phyloP scores from a whole-genome alignment of 768 basidiomycete genomes.

The Lentinula guzmanii region DNA sequence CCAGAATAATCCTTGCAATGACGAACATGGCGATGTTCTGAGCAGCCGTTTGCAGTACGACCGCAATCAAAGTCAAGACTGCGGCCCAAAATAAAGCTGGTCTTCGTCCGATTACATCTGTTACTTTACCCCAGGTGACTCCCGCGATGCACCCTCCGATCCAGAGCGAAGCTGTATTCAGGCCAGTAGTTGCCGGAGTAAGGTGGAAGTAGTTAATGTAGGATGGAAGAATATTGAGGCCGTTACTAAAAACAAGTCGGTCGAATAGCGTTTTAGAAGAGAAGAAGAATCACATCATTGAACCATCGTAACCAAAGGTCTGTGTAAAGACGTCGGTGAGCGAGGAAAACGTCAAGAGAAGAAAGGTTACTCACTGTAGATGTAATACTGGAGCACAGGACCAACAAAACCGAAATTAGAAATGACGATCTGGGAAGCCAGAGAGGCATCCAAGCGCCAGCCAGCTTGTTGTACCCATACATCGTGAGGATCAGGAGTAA shows the following conservation, averaged over 20 bases:
- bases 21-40: constrained; percentile 19
- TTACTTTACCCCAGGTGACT: constrained; percentile 15
- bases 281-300: constrained; percentile 3
- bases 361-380: neutral
- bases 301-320: constrained; percentile 6
- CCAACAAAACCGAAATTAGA: constrained; percentile 2
- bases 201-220: constrained; percentile 14
- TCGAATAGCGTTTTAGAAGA: neutral
- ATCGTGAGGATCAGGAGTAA: neutral
- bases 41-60: constrained; percentile 16
- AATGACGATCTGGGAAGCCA: constrained; percentile 1
- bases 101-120: constrained; percentile 15
- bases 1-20: constrained; percentile 15
- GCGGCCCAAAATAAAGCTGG: constrained; percentile 17
- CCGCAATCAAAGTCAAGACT: constrained; percentile 14
- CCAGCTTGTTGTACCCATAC: constrained; percentile 3
- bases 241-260: constrained; percentile 8
- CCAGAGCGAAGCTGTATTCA: constrained; percentile 17
- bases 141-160: constrained; percentile 19
- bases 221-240: constrained; percentile 16
- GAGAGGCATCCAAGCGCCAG: constrained; percentile 4
- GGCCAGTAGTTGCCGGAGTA: constrained; percentile 8
- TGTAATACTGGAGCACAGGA: constrained; percentile 2
- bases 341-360: neutral
- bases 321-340: neutral